phyloP scores from a whole-genome alignment of 768 basidiomycete species.

The Boletus sp. region DNA sequence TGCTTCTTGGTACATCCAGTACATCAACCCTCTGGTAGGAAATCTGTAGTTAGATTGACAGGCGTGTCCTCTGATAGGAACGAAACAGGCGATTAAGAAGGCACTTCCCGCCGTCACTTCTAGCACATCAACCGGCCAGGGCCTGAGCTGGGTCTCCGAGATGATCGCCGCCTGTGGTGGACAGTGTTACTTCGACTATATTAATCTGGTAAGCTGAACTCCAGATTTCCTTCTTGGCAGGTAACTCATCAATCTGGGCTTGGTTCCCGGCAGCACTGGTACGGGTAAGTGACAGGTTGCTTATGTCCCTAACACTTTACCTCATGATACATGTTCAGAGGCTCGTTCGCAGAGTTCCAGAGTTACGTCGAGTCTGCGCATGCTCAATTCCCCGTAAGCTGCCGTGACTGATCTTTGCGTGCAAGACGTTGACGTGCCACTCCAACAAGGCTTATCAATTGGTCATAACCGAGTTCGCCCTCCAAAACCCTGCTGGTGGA shows the following conservation, averaged over 20 bases:
- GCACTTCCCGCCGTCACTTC: conserved; percentile 39
- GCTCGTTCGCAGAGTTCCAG: conserved; percentile 28
- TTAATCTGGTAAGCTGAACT: conserved; percentile 30
- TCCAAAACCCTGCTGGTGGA: conserved; percentile 30
- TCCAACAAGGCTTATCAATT: conserved; percentile 20
- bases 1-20: conserved; percentile 35
- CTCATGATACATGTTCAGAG: conserved; percentile 18
- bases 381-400: conserved; percentile 27
- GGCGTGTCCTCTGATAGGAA: background rate
- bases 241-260: background rate
- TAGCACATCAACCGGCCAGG: conserved; percentile 31
- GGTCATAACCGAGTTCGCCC: conserved; percentile 35
- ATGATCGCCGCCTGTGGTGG: conserved; percentile 36
- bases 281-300: conserved; percentile 20
- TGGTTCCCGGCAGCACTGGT: conserved; percentile 25
- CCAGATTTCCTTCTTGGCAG: background rate
- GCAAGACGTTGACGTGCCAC: conserved; percentile 1
- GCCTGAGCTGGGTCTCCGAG: conserved; percentile 35
- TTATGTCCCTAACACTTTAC: background rate
- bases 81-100: conserved; percentile 34
- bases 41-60: background rate
- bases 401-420: background rate
- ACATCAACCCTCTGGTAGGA: conserved; percentile 37
- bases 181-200: conserved; percentile 33
- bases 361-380: conserved; percentile 28